Conservation (phyloP, 2,329 filamentous ascomycete genomes). For the Colletotrichum simmondsii region DNA sequence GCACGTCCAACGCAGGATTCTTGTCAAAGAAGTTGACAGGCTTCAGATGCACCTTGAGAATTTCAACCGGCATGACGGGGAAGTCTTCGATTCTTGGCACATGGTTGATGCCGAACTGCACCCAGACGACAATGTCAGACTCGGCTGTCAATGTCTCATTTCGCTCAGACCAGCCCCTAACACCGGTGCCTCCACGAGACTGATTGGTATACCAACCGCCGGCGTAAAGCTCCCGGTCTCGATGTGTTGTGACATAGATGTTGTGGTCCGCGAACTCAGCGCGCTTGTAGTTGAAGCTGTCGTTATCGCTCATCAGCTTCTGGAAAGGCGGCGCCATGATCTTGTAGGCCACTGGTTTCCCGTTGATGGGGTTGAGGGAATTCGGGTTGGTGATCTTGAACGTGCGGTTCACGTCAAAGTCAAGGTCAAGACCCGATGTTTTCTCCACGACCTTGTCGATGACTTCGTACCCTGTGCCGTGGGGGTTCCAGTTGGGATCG, state of each 20-base stretch:
- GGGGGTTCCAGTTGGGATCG: slow-evolving; percentile 27
- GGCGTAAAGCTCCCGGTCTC: slow-evolving; percentile 28
- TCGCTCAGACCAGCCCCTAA: slow-evolving; percentile 24
- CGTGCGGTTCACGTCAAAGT: slow-evolving; percentile 21
- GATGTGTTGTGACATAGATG: slow-evolving; percentile 32
- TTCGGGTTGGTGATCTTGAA: slow-evolving; percentile 34
- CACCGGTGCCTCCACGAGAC: slow-evolving; percentile 24
- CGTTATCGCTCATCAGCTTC: slow-evolving; percentile 28
- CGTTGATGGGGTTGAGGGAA: slow-evolving; percentile 31
- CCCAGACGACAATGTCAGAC: slow-evolving; percentile 55
- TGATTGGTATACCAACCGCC: slow-evolving; percentile 32
- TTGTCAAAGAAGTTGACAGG: slow-evolving; percentile 64
- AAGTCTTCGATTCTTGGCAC: slow-evolving; percentile 67
- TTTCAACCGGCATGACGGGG: slow-evolving; percentile 69
- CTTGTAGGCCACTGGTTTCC: slow-evolving; percentile 34
- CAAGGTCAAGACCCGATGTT: slow-evolving; percentile 14
- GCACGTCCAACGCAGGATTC: slow-evolving; percentile 56
- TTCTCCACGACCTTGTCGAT: slow-evolving; percentile 25
- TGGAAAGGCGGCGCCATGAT: slow-evolving; percentile 30
- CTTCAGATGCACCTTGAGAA: slow-evolving; percentile 59
- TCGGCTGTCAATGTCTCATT: slow-evolving; percentile 20
- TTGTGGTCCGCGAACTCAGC: slow-evolving; percentile 32
- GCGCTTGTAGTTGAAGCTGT: slow-evolving; percentile 31
- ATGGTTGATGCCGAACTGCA: slow-evolving; percentile 68
- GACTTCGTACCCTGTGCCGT: slow-evolving; percentile 30